These are phyloP conservation scores for Salvia splendens DNA, from an alignment of 257 asterid species.

Conservation along the genomic window DNA sequence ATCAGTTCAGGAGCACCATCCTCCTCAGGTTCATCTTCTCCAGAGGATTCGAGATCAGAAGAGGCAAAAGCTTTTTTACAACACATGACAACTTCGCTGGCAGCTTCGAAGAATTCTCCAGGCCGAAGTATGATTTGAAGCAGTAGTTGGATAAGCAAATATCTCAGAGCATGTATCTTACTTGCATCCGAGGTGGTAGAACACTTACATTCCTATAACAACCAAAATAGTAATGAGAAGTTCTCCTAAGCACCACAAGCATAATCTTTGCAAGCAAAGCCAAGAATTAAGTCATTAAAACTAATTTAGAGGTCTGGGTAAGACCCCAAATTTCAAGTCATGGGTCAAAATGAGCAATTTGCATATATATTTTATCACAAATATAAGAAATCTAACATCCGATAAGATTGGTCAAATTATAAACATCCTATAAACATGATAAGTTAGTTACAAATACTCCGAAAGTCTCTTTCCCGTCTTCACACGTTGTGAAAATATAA, in stretches of 20 bases:
- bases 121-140: constrained; percentile 91
- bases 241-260: not conserved
- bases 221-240: constrained; percentile 24
- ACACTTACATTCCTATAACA: constrained; percentile 66
- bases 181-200: constrained; percentile 56
- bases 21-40: constrained; percentile 74
- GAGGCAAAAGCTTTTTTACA: constrained; percentile 77
- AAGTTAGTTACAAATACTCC: not conserved
- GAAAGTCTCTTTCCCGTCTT: not conserved
- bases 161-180: constrained; percentile 74
- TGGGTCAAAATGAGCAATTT: not conserved
- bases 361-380: not conserved
- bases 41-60: constrained; percentile 64
- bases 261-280: constrained; percentile 16
- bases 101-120: constrained; percentile 85
- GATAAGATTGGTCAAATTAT: not conserved
- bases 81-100: constrained; percentile 80
- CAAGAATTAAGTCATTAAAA: constrained; percentile 1
- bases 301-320: not conserved
- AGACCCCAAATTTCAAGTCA: not conserved
- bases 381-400: not conserved
- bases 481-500: not conserved
- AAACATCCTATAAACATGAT: constrained; percentile 3
- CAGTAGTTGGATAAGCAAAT: constrained; percentile 85
- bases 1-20: constrained; percentile 65